Conservation (phyloP, 2,329 filamentous ascomycete species). For the Triangularia verruculosa region DNA sequence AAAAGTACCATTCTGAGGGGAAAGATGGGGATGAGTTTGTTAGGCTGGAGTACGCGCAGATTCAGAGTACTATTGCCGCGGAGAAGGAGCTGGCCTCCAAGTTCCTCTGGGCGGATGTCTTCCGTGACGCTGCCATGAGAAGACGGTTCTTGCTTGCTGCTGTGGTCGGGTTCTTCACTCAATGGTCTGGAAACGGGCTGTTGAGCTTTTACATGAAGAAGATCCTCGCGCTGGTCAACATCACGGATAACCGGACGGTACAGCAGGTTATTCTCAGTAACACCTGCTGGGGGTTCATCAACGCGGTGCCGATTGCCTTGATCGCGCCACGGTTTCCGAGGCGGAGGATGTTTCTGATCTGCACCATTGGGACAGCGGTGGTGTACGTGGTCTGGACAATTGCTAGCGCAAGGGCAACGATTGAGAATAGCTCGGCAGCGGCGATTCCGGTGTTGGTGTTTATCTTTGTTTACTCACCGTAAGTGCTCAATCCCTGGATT, state of each 20-base stretch:
- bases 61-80: slow-evolving; percentile 48
- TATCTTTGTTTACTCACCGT: slow-evolving; percentile 42
- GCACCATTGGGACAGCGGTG: slow-evolving; percentile 36
- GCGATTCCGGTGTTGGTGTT: slow-evolving; percentile 42
- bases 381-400: slow-evolving; percentile 41
- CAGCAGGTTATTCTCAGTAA: slow-evolving; percentile 40
- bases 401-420: slow-evolving; percentile 37
- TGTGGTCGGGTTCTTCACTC: slow-evolving; percentile 39
- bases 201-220: slow-evolving; percentile 41
- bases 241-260: slow-evolving; percentile 36
- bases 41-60: slow-evolving; percentile 54
- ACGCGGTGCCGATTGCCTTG: slow-evolving; percentile 36
- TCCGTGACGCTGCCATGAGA: slow-evolving; percentile 36
- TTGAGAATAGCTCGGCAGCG: slow-evolving; percentile 33
- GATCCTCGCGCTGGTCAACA: slow-evolving; percentile 40
- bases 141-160: slow-evolving; percentile 35
- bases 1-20: slow-evolving; percentile 57
- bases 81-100: slow-evolving; percentile 44
- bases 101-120: slow-evolving; percentile 41
- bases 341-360: slow-evolving; percentile 37
- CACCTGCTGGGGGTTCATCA: slow-evolving; percentile 39
- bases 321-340: slow-evolving; percentile 36
- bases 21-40: slow-evolving; percentile 51
- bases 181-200: slow-evolving; percentile 41
- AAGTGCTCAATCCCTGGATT: slow-evolving; percentile 13